A percentile compares a stretch with the other conserved stretches of the same genome.
Evolutionary conservation across 192 early-diverging fungal species (phyloP).

Genomic region (Paraglomus brasilianum): DNA sequence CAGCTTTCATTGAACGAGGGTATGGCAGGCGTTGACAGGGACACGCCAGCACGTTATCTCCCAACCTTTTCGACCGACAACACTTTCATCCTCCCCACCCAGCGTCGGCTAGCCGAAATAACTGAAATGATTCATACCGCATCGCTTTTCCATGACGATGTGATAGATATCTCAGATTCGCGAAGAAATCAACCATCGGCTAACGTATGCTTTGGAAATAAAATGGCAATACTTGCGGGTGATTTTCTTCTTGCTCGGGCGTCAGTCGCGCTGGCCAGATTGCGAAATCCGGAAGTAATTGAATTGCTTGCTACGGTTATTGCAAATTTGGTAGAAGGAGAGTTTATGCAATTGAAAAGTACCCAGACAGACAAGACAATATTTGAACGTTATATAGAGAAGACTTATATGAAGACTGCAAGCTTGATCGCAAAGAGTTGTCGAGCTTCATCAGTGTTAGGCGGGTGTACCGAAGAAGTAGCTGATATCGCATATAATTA

Average conservation of each 20-base stretch:
- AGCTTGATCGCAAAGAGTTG: slow-evolving; percentile 93
- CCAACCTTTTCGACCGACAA: slow-evolving; percentile 31
- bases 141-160: slow-evolving; percentile 92
- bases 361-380: slow-evolving; percentile 43
- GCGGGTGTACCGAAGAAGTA: slow-evolving; percentile 69
- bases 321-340: slow-evolving; percentile 92
- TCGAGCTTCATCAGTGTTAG: slow-evolving; percentile 80
- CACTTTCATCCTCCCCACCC: slow-evolving; percentile 73
- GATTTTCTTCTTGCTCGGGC: slow-evolving; percentile 94
- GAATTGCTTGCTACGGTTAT: slow-evolving; percentile 92
- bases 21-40: background rate
- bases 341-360: slow-evolving; percentile 89
- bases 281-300: slow-evolving; percentile 89
- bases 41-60: slow-evolving; percentile 10
- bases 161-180: slow-evolving; percentile 66
- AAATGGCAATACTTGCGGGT: slow-evolving; percentile 92
- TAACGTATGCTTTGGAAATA: slow-evolving; percentile 91
- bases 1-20: slow-evolving; percentile 16
- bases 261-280: slow-evolving; percentile 83
- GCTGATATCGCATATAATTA: slow-evolving; percentile 82
- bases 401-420: slow-evolving; percentile 95
- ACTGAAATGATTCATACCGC: slow-evolving; percentile 99
- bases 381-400: slow-evolving; percentile 93
- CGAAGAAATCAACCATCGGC: slow-evolving; percentile 76
- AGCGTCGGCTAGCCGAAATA: slow-evolving; percentile 92